Percentiles rank a stretch among this genome's conserved stretches.
phyloP scores from a whole-genome alignment of 2,329 filamentous ascomycete genomes.

The Botrytis pseudocinerea region DNA sequence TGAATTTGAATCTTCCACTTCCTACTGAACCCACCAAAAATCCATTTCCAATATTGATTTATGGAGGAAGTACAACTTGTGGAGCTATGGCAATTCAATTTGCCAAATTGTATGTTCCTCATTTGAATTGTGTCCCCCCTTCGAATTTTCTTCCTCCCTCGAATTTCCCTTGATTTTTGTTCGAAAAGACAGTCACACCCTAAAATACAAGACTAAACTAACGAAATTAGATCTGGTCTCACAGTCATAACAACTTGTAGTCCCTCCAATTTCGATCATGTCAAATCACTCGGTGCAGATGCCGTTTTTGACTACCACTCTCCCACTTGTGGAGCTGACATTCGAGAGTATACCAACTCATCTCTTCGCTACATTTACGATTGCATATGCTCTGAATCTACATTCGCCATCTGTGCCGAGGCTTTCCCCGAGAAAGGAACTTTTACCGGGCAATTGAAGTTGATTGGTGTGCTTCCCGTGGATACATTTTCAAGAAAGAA shows the following conservation, averaged over 20 bases:
- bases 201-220: too few relatives aligned
- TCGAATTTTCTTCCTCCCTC: too few relatives aligned
- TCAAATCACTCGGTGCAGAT: constrained; percentile 45
- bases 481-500: not conserved
- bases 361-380: constrained; percentile 40
- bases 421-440: not conserved
- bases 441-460: not conserved
- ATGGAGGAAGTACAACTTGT: constrained; percentile 26
- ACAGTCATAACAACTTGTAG: constrained; percentile 43
- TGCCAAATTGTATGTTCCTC: constrained; percentile 40
- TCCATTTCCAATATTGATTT: constrained; percentile 39
- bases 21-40: not conserved
- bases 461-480: not conserved
- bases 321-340: constrained; percentile 45
- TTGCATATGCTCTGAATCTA: constrained; percentile 35
- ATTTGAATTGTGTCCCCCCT: not conserved
- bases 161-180: too few relatives aligned
- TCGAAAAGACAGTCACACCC: too few relatives aligned
- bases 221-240: constrained; percentile 27
- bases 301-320: constrained; percentile 48
- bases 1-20: constrained; percentile 16
- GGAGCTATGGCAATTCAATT: constrained; percentile 41
- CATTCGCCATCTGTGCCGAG: constrained; percentile 23
- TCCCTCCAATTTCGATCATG: constrained; percentile 42
- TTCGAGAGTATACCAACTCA: constrained; percentile 51